Base-by-base conservation (phyloP, 148 eudicot genomes). In the Heliamphora exappendiculata region DNA sequence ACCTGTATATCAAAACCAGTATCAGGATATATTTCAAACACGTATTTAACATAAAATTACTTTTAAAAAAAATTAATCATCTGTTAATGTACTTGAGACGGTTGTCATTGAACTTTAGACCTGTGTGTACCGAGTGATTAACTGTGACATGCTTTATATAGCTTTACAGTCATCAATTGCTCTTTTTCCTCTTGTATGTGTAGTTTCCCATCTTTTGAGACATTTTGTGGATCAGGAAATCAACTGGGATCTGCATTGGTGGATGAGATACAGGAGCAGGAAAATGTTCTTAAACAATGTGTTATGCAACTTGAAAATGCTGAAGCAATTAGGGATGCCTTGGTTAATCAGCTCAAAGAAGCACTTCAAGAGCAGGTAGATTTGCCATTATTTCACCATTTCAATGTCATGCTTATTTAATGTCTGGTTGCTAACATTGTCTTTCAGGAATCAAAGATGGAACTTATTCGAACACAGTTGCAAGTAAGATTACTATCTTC, bases 281-380 rank as follows among this genome's bases (percentile, higher is more conserved):
- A 89, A 81, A 80, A 77, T 75, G 72, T 79, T 45, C 89, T 95
- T 76, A 73, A 88, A 76, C 84, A 90, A 71, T 89, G 90, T 78
- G 83, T 89, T 75, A 76, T 34, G 42, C 91, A 95, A 82, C 91
- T 95, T 78, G 91, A 89, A 81, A 81, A 85, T 83, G 86, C 89
- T 85, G 94, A 89, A 85, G 82, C 87, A 75, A 81, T 84, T 57
- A 85, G 97, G 82, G 80, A 51, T 51, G 74, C 86, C 44, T 79
- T 95, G 84, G 85, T 86, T 81, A 88, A 89, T 72, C 85, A 88
- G 83, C 91, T 95, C 70, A 89, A 82, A 80, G 96, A 88, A 70
- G 98, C 97, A 69, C 85, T 92, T 77, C 82, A 81, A 67, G 97
- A 92, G 75, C 96, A 95, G 84, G 98, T 95, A 86, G 74, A 78